Percentiles rank a stretch among this genome's conserved stretches.
Conservation (phyloP, 2,329 filamentous ascomycete genomes). For the Colletotrichum cereale region DNA sequence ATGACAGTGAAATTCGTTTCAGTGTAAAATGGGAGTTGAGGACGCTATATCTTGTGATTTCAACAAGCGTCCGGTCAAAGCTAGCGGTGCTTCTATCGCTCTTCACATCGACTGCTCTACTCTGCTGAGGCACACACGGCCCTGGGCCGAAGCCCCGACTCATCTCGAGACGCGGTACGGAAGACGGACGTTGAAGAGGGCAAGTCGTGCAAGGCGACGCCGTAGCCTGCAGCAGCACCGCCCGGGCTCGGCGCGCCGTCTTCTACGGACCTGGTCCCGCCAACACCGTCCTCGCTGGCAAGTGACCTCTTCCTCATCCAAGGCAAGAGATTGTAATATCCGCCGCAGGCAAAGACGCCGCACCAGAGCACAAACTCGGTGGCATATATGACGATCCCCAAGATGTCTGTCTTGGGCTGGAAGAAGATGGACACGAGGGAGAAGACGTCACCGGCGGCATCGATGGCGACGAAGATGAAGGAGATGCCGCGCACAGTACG, state of each 20-base stretch:
- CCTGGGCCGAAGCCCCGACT: constrained; percentile 6
- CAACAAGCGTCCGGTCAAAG: neutral
- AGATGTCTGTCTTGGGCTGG: constrained; percentile 67
- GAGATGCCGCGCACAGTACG: constrained; percentile 78
- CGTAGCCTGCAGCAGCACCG: constrained; percentile 1
- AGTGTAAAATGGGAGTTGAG: neutral
- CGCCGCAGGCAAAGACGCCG: constrained; percentile 74
- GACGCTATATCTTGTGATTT: too few species aligned
- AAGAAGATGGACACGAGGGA: constrained; percentile 75
- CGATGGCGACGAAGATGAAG: constrained; percentile 78
- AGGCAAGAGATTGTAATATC: constrained; percentile 73
- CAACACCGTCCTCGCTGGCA: constrained; percentile 28
- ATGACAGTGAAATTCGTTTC: too few species aligned
- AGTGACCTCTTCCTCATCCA: constrained; percentile 60
- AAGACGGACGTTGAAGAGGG: constrained; percentile 75
- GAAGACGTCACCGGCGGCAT: constrained; percentile 76
- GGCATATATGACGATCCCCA: constrained; percentile 76
- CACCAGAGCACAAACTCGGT: constrained; percentile 76
- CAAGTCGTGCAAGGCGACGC: constrained; percentile 59
- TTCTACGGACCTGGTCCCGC: neutral
- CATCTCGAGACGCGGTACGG: constrained; percentile 61
- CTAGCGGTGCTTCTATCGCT: neutral
- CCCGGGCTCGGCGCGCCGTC: neutral
- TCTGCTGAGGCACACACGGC: neutral
- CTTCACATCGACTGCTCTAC: neutral